Conservation (phyloP, 495 filamentous ascomycete species). For the Penicillium cinerascens region DNA sequence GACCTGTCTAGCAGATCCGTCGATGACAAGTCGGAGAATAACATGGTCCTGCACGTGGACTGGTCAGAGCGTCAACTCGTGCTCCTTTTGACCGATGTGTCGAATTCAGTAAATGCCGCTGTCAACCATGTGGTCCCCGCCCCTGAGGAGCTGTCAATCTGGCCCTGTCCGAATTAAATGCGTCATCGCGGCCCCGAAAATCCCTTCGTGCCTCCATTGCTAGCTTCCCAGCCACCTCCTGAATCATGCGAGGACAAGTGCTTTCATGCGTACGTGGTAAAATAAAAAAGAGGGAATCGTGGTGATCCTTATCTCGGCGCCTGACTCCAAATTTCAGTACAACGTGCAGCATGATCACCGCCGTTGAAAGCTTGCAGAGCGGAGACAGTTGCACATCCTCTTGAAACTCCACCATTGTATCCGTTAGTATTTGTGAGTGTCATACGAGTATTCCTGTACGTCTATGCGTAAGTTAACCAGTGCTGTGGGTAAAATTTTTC, state of each 20-base stretch:
- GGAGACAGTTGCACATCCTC: not conserved
- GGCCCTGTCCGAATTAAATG: constrained; percentile 13
- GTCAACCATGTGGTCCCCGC: not conserved
- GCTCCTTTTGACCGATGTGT: not conserved
- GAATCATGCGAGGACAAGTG: not conserved
- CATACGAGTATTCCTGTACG: not conserved
- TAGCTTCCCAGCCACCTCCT: not conserved
- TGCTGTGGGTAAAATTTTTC: not conserved
- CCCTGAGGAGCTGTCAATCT: constrained; percentile 13
- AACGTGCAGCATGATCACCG: constrained; percentile 10
- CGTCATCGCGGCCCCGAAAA: not conserved
- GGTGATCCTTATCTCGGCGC: not conserved
- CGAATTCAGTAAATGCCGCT: not conserved
- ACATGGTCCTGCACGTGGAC: constrained; percentile 1
- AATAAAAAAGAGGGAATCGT: not conserved
- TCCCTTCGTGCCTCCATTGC: not conserved
- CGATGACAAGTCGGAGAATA: not conserved
- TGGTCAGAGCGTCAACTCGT: not conserved
- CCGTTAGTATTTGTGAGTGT: not conserved
- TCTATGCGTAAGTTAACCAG: not conserved
- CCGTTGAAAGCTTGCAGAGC: constrained; percentile 10
- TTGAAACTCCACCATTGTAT: not conserved
- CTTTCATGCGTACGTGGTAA: not conserved
- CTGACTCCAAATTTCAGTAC: not conserved
- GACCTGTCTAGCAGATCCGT: not conserved